phyloP scores from a whole-genome alignment of 2,329 filamentous ascomycete genomes.

The Paracorniculantispora psalliotae region DNA sequence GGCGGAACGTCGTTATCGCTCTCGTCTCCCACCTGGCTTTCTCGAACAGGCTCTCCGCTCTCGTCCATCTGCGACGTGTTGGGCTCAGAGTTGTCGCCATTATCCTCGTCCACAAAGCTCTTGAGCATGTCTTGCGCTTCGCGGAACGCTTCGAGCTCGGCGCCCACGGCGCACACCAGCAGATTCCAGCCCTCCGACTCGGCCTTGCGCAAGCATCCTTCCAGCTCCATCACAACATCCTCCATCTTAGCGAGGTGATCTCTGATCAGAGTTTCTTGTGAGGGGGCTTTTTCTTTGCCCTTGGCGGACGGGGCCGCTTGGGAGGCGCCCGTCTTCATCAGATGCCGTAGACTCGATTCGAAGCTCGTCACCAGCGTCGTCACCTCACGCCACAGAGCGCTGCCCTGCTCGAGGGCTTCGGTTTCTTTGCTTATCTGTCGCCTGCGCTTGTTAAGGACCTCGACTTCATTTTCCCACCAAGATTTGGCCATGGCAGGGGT shows the following conservation, averaged over 20 bases:
- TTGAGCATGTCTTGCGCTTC: slow-evolving; percentile 55
- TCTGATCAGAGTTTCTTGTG: slow-evolving; percentile 36
- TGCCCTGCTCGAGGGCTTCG: slow-evolving; percentile 62
- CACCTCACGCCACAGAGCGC: slow-evolving; percentile 59
- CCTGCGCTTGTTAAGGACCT: slow-evolving; percentile 49
- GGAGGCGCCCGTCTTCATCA: slow-evolving; percentile 38
- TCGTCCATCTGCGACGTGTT: background rate
- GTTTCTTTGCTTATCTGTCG: slow-evolving; percentile 56
- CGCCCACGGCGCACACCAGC: slow-evolving; percentile 69
- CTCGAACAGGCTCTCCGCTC: background rate
- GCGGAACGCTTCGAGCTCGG: slow-evolving; percentile 63
- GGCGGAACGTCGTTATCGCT: slow-evolving; percentile 20
- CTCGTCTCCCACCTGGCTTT: slow-evolving; percentile 11
- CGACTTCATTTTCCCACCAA: slow-evolving; percentile 64
- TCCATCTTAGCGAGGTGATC: slow-evolving; percentile 53
- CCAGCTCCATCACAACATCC: slow-evolving; percentile 49
- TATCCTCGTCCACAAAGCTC: slow-evolving; percentile 13
- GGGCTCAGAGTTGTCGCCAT: slow-evolving; percentile 9
- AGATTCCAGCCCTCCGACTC: slow-evolving; percentile 66
- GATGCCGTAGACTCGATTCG: slow-evolving; percentile 55
- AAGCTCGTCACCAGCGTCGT: slow-evolving; percentile 57
- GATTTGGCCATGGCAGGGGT: slow-evolving; percentile 66
- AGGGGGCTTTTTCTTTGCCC: slow-evolving; percentile 26
- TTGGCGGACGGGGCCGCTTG: slow-evolving; percentile 17
- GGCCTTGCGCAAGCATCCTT: slow-evolving; percentile 48